Base-by-base conservation (phyloP, 345 rosid genomes). In the Gossypium stocksii region DNA sequence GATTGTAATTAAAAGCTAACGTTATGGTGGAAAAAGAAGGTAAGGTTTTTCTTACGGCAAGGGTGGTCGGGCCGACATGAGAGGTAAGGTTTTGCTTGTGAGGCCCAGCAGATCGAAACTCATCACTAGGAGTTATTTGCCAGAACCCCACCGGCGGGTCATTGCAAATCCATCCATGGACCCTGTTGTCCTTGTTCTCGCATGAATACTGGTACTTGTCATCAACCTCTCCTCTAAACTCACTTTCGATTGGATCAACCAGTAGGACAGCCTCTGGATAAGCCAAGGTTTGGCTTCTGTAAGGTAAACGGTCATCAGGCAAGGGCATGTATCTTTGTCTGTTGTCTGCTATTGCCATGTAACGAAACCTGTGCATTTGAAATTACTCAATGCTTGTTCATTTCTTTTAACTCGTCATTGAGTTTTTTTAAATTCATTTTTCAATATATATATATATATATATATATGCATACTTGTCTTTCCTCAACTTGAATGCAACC, bases 81-180 rank as follows among this genome's bases (percentile, higher is more conserved):
- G 97, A 95, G 63, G 89, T 77, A 49, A 95, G 89, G 82, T 82
- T 86, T 78, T 95, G 99, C 70, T 95, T 95, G 71, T 83, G 78
- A 0, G 97, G 97, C 10, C 99, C 99, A 15, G 94, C 97, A 0
- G 95, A 81, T 43, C 99, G 85, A 71, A 87, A 95, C 86, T 95
- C 98, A 63, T 84, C 85, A 77, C 98, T 95, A 2, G 99, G 99
- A n/a, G 96, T 89, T 74, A 95, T 95, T 74, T 91, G 99, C 98
- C 97, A 95, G 81, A 93, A 90, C 0, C 97, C 99, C 11, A 92
- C 87, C 0, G 89, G 80, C 0, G 94, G 92, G 13, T 88, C 82
- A 10, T 73, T 79, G 83, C 89, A 83, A 70, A 95, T 91, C 99
- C 97, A 95, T 7, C 99, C 99, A 72, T 95, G 99, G 62, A 91